Percentiles rank a stretch among this genome's conserved stretches.
Conservation (phyloP, 495 filamentous ascomycete species). For the Penicillium paxilli region DNA sequence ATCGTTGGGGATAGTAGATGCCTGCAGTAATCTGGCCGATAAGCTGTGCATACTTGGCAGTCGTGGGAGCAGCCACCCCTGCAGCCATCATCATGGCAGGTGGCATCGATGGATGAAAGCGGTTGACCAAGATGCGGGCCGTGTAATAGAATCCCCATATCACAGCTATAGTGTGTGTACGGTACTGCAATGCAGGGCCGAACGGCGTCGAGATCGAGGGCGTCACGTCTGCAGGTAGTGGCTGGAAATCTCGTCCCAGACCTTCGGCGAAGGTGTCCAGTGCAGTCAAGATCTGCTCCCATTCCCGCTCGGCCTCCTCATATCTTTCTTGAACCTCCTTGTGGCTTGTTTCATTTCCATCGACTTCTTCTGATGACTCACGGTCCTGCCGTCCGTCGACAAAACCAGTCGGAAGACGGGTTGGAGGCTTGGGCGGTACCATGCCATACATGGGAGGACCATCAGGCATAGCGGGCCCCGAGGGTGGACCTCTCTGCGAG, state of each 20-base stretch:
- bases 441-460: constrained; percentile 54
- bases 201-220: constrained; percentile 71
- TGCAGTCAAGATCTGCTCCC: constrained; percentile 71
- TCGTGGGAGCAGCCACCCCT: constrained; percentile 67
- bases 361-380: constrained; percentile 29
- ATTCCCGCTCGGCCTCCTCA: constrained; percentile 71
- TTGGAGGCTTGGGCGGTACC: constrained; percentile 44
- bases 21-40: constrained; percentile 83
- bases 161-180: constrained; percentile 80
- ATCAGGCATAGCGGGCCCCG: constrained; percentile 6
- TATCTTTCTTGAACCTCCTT: constrained; percentile 65
- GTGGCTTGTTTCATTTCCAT: constrained; percentile 60
- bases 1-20: constrained; percentile 63
- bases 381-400: constrained; percentile 17
- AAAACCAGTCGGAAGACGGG: constrained; percentile 44
- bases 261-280: constrained; percentile 63
- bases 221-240: constrained; percentile 71
- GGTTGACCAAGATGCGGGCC: constrained; percentile 72
- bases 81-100: constrained; percentile 86
- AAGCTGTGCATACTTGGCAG: constrained; percentile 65
- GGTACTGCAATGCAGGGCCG: constrained; percentile 77
- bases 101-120: constrained; percentile 86
- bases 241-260: constrained; percentile 75
- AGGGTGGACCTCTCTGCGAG: constrained; percentile 8
- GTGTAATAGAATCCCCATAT: constrained; percentile 85